phyloP scores from a whole-genome alignment of 2,329 filamentous ascomycete species.

The Claviceps citrina region DNA sequence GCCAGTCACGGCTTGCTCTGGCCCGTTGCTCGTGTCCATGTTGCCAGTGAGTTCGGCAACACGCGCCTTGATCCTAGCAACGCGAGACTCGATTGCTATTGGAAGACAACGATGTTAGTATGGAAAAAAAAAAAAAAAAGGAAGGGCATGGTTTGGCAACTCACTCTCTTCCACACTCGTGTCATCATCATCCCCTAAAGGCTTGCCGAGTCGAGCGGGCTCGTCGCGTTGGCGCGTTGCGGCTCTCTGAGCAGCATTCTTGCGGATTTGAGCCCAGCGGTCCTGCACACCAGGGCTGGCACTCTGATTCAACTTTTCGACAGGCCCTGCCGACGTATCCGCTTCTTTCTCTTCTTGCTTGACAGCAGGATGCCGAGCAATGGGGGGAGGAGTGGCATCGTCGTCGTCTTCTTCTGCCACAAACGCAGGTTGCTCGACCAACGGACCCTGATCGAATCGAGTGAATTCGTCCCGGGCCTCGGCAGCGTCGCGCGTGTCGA shows the following conservation, averaged over 20 bases:
- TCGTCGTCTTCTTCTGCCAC: conserved; percentile 42
- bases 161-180: conserved; percentile 91
- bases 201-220: conserved; percentile 41
- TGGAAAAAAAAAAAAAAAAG: not conserved
- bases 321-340: conserved; percentile 10
- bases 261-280: conserved; percentile 89
- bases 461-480: conserved; percentile 47
- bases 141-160: conserved; percentile 21
- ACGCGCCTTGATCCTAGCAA: conserved; percentile 92
- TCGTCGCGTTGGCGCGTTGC: conserved; percentile 51
- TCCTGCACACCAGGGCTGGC: conserved; percentile 38
- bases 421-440: conserved; percentile 76
- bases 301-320: conserved; percentile 20
- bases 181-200: conserved; percentile 58
- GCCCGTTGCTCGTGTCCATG: conserved; percentile 43
- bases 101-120: conserved; percentile 11
- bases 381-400: conserved; percentile 37
- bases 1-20: conserved; percentile 14
- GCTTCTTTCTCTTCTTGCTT: conserved; percentile 6
- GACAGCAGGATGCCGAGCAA: conserved; percentile 24
- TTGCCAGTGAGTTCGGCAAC: conserved; percentile 86
- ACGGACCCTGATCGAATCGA: conserved; percentile 75
- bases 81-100: conserved; percentile 86
- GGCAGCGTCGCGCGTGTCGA: conserved; percentile 42
- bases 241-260: conserved; percentile 78